phyloP scores from a whole-genome alignment of 2,329 filamentous ascomycete genomes.

The Microdochium paspali region DNA sequence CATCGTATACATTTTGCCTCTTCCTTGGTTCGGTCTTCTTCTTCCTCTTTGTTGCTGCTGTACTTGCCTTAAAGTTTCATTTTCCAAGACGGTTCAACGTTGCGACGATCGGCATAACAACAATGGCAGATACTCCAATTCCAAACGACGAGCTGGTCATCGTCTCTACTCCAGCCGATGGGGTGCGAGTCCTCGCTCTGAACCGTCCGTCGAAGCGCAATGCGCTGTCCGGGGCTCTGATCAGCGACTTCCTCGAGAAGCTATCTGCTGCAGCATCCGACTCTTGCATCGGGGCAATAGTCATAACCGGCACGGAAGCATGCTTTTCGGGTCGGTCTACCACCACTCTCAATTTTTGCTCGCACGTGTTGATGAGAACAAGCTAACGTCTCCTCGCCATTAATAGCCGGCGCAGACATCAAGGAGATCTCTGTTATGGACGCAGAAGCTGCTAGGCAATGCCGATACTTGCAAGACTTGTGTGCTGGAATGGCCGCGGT shows the following conservation, averaged over 20 bases:
- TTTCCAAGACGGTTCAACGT: not conserved
- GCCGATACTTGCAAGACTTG: slow-evolving; percentile 28
- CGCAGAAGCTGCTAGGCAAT: slow-evolving; percentile 15
- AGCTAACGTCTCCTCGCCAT: slow-evolving; percentile 4
- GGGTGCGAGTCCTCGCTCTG: slow-evolving; percentile 37
- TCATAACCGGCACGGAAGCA: slow-evolving; percentile 25
- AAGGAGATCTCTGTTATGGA: slow-evolving; percentile 20
- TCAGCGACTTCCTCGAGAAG: slow-evolving; percentile 28
- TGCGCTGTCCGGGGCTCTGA: slow-evolving; percentile 43
- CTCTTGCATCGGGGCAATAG: slow-evolving; percentile 21
- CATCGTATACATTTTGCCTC: not conserved
- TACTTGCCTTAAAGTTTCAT: not conserved
- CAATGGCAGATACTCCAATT: slow-evolving; percentile 6
- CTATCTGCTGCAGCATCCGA: slow-evolving; percentile 14
- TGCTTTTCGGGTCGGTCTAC: slow-evolving; percentile 26
- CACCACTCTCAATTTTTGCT: not conserved
- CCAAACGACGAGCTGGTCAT: slow-evolving; percentile 11
- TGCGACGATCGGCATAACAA: not conserved
- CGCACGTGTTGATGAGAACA: slow-evolving; percentile 4
- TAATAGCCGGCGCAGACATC: slow-evolving; percentile 23
- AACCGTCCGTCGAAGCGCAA: slow-evolving; percentile 49
- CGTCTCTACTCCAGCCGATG: slow-evolving; percentile 17
- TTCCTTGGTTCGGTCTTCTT: not conserved
- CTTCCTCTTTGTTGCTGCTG: too few species aligned
- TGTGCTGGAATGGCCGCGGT: slow-evolving; percentile 23